Evolutionary conservation across 768 basidiomycete genomes (phyloP), one percentile per base, ranked within the genome.

Genomic region (Leccinum sublutescens): DNA sequence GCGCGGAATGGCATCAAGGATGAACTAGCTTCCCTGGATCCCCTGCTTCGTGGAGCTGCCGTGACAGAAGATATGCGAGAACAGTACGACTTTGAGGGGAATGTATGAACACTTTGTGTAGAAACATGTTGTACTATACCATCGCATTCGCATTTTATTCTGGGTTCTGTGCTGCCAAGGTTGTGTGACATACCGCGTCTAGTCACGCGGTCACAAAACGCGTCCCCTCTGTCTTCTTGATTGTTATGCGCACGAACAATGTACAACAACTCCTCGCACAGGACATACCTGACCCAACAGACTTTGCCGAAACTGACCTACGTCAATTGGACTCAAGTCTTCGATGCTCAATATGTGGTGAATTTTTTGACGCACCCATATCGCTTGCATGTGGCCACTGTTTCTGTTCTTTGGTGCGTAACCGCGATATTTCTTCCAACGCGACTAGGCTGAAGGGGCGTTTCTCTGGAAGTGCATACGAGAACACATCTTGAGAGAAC

Each of bases 1-100:
- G 92, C 93, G 51, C 80, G 92, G 59, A 86, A 85, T 52, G 83
- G 85, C 14, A 94, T 95, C 71, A 87, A 82, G 71, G 89, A 91
- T 57, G 92, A 95, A 72, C 77, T 95, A 38, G 85, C 88, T 17
- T 89, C 89, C 25, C 79, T 94, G 49, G 90, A 92, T 73, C 91
- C 91, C 27, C 69, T 92, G 34, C 77, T 93, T 55, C 78, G 87
- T 47, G 89, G 88, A 63, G 78, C 84, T 49, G 72, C 72, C 2
- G 68, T 64, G 19, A 63, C 73, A 15, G 78, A 77, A 50, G 76
- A 76, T 47, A 61, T 60, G 33, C 68, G 72, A 57, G 79, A 78
- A 54, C 75, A 72, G 59, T 81, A 78, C 59, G 80, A 78, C 50
- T 79, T 79, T 43, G 77, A 78, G 52, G 77, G 76, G 36, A 72